Percentiles rank a stretch among this genome's conserved stretches.
Conservation (phyloP, 176 grass and related monocot species). For the Lolium rigidum region DNA sequence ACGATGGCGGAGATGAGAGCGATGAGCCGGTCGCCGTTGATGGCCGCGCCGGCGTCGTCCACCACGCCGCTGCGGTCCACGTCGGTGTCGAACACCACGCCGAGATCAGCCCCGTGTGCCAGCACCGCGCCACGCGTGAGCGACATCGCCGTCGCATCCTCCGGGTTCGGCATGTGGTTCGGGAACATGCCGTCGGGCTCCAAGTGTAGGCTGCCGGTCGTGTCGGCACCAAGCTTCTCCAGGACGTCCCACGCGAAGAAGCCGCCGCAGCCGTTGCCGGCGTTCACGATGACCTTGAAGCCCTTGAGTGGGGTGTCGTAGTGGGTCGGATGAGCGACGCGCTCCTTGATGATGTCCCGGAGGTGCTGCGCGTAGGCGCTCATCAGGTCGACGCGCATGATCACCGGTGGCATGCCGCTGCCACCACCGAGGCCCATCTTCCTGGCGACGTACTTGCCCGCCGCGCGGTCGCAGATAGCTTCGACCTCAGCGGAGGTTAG, state of each 20-base stretch:
- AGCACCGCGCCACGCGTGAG: conserved; percentile 65
- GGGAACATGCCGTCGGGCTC: conserved; percentile 82
- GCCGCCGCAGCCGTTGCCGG: conserved; percentile 82
- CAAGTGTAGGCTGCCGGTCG: conserved; percentile 76
- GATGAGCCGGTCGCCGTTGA: conserved; percentile 83
- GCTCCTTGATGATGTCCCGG: conserved; percentile 66
- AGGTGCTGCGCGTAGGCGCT: conserved; percentile 80
- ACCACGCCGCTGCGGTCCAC: conserved; percentile 90
- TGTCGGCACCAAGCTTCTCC: conserved; percentile 78
- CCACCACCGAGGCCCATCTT: conserved; percentile 46
- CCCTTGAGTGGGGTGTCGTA: conserved; percentile 62
- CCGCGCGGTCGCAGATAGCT: conserved; percentile 70
- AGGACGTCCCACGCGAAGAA: conserved; percentile 85
- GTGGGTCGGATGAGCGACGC: conserved; percentile 66
- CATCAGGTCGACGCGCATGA: conserved; percentile 71
- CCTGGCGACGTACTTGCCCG: conserved; percentile 52
- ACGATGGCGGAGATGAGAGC: conserved; percentile 79
- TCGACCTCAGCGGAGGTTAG: conserved; percentile 59
- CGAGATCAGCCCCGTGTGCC: conserved; percentile 59
- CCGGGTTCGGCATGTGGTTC: conserved; percentile 88
- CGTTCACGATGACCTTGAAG: conserved; percentile 81
- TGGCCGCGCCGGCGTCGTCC: conserved; percentile 45
- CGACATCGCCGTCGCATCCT: conserved; percentile 74
- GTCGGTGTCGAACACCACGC: conserved; percentile 89
- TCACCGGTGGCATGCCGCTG: conserved; percentile 25